Base-by-base conservation (phyloP, 1,284 basidiomycete genomes). In the Mycosarcoma mackinlayi region DNA sequence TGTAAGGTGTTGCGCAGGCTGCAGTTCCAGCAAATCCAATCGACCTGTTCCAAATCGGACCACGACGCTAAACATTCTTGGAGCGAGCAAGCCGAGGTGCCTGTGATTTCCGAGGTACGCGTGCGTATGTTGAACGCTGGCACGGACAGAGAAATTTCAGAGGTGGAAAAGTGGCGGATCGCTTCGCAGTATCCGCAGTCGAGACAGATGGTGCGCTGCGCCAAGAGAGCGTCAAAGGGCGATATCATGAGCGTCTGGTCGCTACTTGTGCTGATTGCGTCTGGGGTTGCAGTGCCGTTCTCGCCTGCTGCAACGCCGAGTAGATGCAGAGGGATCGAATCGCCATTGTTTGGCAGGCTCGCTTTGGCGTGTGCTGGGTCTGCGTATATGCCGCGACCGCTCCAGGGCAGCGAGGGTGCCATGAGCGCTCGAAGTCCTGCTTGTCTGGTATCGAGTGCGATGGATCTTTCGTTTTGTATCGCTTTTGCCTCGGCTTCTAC, bases 1-100 rank as follows among this genome's bases (percentile, higher is more conserved):
- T 39, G 49, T 9, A 67, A 41, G 5, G 77, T 80, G 6, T 52
- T 58, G 16, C 42, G 62, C 21, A 82, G 44, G 14, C 69, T 79
- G 44, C 80, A 82, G n/a, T 71, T 68, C 64, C 71, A 74, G 57
- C 80, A 82, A 23, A 68, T 69, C 80, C 80, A 82, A 18, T 82
- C 79, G 8, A 82, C 68, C 39, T 65, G 64, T 46, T 82, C 80
- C 34, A 81, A 53, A 42, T 76, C 59, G 21, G 69, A 68, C 78
- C 78, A 81, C 18, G 58, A 24, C 4, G 47, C 70, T 0, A 82
- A 52, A 33, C 78, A 79, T 33, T 75, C 68, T 55, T 80, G 69
- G 10, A 82, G 33, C 9, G 69, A 73, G 47, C 75, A 76, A 3
- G 68, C 62, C 16, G 59, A 65, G 11, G 70, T 73, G 40, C 70